Conservation (phyloP, 495 filamentous ascomycete species). For the Hypoxylon trugodes region DNA sequence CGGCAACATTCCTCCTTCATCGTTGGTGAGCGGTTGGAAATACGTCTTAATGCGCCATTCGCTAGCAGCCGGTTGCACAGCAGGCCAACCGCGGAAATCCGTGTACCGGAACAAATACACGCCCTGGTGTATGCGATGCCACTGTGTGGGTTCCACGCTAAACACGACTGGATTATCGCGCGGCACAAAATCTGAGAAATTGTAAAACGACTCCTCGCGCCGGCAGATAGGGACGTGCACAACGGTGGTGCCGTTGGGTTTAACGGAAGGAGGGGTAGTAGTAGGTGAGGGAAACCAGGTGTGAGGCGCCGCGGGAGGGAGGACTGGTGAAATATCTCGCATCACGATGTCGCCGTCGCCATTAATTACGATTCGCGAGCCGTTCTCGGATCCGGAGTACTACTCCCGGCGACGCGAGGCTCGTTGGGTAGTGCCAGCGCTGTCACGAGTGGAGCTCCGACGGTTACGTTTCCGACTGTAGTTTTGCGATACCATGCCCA, state of each 20-base stretch:
- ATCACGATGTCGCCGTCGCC: conserved; percentile 29
- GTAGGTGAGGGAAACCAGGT: too few species aligned
- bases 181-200: conserved; percentile 24
- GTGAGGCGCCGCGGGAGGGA: too few species aligned
- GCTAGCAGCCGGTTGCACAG: conserved; percentile 22
- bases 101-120: conserved; percentile 37
- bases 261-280: not conserved
- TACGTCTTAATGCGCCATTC: conserved; percentile 15
- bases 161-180: conserved; percentile 39
- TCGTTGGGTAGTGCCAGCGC: not conserved
- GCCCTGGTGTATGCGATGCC: conserved; percentile 14
- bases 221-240: conserved; percentile 21
- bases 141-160: conserved; percentile 20
- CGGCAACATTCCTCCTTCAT: not conserved
- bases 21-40: conserved; percentile 6
- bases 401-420: conserved; percentile 7
- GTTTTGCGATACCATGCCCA: not conserved
- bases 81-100: conserved; percentile 31
- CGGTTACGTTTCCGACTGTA: not conserved
- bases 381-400: conserved; percentile 16
- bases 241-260: not conserved
- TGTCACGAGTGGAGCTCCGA: not conserved
- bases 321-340: conserved; percentile 8
- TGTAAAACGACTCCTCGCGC: not conserved
- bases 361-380: not conserved